These are phyloP conservation scores for Septoria linicola DNA, from an alignment of 2,329 filamentous ascomycete genomes.

Conservation along the genomic window DNA sequence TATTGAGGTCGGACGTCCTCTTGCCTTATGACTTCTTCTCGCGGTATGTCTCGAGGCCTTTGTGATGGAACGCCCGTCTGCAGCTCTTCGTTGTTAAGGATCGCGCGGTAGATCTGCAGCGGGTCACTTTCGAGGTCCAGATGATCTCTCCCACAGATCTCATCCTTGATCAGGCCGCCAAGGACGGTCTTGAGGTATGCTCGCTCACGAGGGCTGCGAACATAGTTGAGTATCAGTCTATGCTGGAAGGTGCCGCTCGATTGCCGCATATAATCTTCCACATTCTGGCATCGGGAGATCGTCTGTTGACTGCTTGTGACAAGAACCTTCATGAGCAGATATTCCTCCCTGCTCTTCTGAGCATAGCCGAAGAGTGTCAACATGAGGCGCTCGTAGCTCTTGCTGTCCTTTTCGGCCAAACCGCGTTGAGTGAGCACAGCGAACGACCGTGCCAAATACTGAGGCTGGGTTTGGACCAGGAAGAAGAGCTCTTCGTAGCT, in stretches of 20 bases:
- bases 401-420: slow-evolving; percentile 85
- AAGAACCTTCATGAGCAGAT: slow-evolving; percentile 89
- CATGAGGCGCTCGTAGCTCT: slow-evolving; percentile 86
- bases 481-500: slow-evolving; percentile 98
- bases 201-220: slow-evolving; percentile 84
- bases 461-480: slow-evolving; percentile 90
- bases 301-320: slow-evolving; percentile 81
- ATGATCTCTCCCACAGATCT: slow-evolving; percentile 86
- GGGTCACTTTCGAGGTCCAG: slow-evolving; percentile 95
- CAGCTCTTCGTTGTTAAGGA: slow-evolving; percentile 96
- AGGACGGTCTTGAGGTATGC: slow-evolving; percentile 88
- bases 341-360: slow-evolving; percentile 94
- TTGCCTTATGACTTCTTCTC: slow-evolving; percentile 93
- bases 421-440: slow-evolving; percentile 77
- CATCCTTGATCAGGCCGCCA: slow-evolving; percentile 80
- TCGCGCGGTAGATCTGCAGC: slow-evolving; percentile 91
- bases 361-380: slow-evolving; percentile 98
- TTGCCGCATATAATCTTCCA: slow-evolving; percentile 77
- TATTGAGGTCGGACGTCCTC: slow-evolving; percentile 89
- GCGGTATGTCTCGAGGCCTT: slow-evolving; percentile 77
- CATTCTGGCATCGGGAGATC: slow-evolving; percentile 66
- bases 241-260: slow-evolving; percentile 87
- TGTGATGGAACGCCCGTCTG: slow-evolving; percentile 81
- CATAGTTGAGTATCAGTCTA: slow-evolving; percentile 81
- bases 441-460: slow-evolving; percentile 89